Evolutionary conservation across 1,284 basidiomycete genomes (phyloP).

Genomic region (Afroboletus lepidellus): DNA sequence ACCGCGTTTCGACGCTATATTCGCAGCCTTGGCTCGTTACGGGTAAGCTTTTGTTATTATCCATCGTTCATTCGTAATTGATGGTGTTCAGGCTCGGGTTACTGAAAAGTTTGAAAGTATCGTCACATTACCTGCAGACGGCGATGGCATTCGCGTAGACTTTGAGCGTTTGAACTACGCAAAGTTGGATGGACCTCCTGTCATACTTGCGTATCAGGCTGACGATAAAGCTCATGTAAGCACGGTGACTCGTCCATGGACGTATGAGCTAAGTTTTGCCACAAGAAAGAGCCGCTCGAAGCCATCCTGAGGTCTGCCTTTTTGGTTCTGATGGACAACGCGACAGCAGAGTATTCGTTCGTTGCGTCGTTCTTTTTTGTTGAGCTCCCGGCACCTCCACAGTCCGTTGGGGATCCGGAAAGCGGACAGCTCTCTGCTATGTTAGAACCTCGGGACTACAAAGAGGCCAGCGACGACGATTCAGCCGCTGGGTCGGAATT

Average conservation of each 20-base stretch:
- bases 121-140: slow-evolving; percentile 41
- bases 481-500: slow-evolving; percentile 45
- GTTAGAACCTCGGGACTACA: slow-evolving; percentile 21
- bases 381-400: slow-evolving; percentile 32
- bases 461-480: slow-evolving; percentile 22
- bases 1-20: slow-evolving; percentile 92
- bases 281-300: slow-evolving; percentile 81
- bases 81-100: slow-evolving; percentile 48
- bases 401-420: slow-evolving; percentile 37
- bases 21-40: slow-evolving; percentile 76
- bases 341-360: slow-evolving; percentile 87
- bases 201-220: slow-evolving; percentile 81
- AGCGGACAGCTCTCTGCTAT: slow-evolving; percentile 37
- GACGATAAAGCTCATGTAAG: slow-evolving; percentile 83
- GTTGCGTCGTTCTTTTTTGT: slow-evolving; percentile 76
- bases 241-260: slow-evolving; percentile 5
- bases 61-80: not conserved
- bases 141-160: slow-evolving; percentile 42
- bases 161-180: slow-evolving; percentile 62
- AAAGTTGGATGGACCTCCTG: slow-evolving; percentile 74
- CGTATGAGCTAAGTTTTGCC: slow-evolving; percentile 8
- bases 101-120: slow-evolving; percentile 66
- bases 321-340: slow-evolving; percentile 91
- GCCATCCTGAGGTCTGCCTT: slow-evolving; percentile 80
- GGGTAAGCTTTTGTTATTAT: slow-evolving; percentile 43